A percentile compares a stretch with the other conserved stretches of the same genome.
These are phyloP conservation scores for Candida nanaspora DNA, from an alignment of 805 yeast genomes.

Conservation along the genomic window DNA sequence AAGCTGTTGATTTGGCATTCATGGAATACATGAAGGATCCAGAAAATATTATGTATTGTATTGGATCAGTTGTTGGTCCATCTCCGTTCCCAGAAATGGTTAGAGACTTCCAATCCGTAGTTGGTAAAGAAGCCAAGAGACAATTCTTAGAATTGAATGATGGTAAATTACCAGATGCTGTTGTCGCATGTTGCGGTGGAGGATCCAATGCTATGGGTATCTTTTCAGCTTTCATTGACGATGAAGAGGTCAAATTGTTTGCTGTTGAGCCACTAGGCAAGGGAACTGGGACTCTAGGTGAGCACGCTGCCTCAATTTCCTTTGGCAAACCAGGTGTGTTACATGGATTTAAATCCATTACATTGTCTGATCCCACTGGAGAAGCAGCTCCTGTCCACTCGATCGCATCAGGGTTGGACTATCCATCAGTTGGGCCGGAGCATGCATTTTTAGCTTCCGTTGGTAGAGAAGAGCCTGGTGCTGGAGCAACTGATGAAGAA, in stretches of 20 bases:
- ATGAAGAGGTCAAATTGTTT: constrained; percentile 7
- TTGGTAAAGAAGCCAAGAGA: constrained; percentile 7
- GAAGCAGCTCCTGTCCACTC: constrained; percentile 8
- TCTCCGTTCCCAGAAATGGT: constrained; percentile 8
- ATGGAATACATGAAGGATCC: constrained; percentile 6
- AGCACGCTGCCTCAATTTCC: constrained; percentile 6
- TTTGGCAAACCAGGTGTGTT: constrained; percentile 5
- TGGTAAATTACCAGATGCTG: constrained; percentile 7
- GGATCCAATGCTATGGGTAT: constrained; percentile 10
- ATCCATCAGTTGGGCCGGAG: constrained; percentile 8
- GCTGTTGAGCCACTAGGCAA: constrained; percentile 10
- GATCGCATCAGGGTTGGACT: constrained; percentile 7
- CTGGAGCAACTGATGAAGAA: constrained; percentile 7
- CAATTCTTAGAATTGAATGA: constrained; percentile 4
- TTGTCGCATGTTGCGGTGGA: constrained; percentile 11
- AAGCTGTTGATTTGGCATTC: constrained; percentile 9
- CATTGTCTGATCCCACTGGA: constrained; percentile 1
- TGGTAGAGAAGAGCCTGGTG: constrained; percentile 5
- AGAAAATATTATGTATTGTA: constrained; percentile 7
- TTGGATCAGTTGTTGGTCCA: constrained; percentile 10
- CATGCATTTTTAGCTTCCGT: constrained; percentile 5
- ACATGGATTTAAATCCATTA: constrained; percentile 7
- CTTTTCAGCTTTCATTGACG: constrained; percentile 8
- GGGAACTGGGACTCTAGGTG: constrained; percentile 6
- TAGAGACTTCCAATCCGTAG: constrained; percentile 9